Conservation (phyloP, 768 basidiomycete species). For the Boletus sp. region DNA sequence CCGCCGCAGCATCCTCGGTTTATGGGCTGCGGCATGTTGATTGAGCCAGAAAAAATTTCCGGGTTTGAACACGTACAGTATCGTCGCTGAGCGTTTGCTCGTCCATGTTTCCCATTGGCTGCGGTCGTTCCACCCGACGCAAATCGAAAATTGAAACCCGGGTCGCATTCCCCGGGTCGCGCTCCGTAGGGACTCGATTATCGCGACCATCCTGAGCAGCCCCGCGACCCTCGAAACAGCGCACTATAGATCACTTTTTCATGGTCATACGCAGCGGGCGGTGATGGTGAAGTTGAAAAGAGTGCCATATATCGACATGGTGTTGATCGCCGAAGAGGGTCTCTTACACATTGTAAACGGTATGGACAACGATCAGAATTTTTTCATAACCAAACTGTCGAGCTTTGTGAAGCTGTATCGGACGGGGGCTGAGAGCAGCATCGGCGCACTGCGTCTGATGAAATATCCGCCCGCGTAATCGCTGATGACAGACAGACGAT, state of each 20-base stretch:
- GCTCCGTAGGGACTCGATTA: not conserved
- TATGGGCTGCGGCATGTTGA: no score
- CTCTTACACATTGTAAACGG: not conserved
- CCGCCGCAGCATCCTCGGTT: not conserved
- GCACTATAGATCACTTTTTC: not conserved
- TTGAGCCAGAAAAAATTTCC: not conserved
- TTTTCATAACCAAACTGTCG: not conserved
- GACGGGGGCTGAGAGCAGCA: not conserved
- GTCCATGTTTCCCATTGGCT: no score
- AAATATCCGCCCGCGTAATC: constrained; percentile 6
- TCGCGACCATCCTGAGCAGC: not conserved
- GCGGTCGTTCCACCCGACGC: no score
- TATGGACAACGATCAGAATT: not conserved
- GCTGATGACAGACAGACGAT: no score
- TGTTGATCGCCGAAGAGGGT: not conserved
- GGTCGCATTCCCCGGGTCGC: no score
- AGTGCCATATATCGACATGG: not conserved
- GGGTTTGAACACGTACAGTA: not conserved
- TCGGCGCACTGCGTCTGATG: constrained; percentile 8
- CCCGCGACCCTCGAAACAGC: not conserved
- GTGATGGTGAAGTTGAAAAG: not conserved
- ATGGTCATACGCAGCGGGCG: constrained; percentile 2
- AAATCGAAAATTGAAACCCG: no score
- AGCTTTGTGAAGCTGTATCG: constrained; percentile 6
- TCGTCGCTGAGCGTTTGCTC: not conserved